A percentile compares a stretch with the other conserved stretches of the same genome.
Evolutionary conservation across 148 eudicot species (phyloP).

Genomic region (Heliosperma pusillum): DNA sequence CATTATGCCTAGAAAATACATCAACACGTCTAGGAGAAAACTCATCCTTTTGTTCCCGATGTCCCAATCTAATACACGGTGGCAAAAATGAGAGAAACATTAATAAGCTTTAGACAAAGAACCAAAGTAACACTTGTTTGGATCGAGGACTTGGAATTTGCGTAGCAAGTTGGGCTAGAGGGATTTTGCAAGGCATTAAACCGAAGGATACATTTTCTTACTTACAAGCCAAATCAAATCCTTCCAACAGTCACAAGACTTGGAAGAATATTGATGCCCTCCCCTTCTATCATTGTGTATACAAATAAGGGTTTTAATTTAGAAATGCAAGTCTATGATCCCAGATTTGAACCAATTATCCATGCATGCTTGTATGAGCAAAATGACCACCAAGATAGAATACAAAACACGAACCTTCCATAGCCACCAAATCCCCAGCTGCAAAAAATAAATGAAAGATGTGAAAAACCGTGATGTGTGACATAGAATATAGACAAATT

Average conservation of each 20-base stretch:
- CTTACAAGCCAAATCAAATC: too few relatives aligned
- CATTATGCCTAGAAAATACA: constrained; percentile 75
- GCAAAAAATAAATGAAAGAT: constrained; percentile 15
- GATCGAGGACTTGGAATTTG: too few relatives aligned
- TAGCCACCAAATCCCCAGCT: constrained; percentile 99
- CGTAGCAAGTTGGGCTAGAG: too few relatives aligned
- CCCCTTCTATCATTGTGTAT: not conserved
- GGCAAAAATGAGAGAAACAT: constrained; percentile 4
- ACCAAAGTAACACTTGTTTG: not conserved
- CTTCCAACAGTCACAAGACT: not conserved
- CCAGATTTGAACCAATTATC: not conserved
- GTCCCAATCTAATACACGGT: constrained; percentile 63
- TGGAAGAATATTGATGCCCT: not conserved
- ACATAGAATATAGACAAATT: not conserved
- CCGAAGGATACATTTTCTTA: too few relatives aligned
- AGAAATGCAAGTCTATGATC: not conserved
- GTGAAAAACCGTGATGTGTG: constrained; percentile 15
- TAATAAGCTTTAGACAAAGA: constrained; percentile 2
- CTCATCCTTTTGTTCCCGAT: constrained; percentile 96
- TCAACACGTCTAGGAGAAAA: constrained; percentile 82
- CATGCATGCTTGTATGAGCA: not conserved
- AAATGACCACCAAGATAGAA: not conserved
- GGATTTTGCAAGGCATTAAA: too few relatives aligned
- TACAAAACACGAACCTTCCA: constrained; percentile 68
- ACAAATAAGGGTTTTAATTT: not conserved